A percentile compares a stretch with the other conserved stretches of the same genome.
Evolutionary conservation across 768 basidiomycete genomes (phyloP).

Genomic region (Lactarius sp.): DNA sequence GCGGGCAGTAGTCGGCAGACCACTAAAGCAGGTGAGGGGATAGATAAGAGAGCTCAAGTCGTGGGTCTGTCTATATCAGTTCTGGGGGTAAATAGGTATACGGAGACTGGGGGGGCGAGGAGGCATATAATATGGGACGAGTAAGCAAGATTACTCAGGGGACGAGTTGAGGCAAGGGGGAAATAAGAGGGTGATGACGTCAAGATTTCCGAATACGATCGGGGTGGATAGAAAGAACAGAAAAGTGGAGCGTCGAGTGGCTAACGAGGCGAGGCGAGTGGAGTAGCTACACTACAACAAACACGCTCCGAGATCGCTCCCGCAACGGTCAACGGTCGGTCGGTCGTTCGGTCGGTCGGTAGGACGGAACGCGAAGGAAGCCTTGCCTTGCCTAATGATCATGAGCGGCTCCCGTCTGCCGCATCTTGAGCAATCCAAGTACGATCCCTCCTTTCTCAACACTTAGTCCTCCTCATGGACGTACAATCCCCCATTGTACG

Average conservation of each 20-base stretch:
- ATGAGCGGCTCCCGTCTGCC: conserved; percentile 20
- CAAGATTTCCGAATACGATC: conserved; percentile 20
- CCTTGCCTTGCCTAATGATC: conserved; percentile 2
- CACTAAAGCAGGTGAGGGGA: too few species aligned
- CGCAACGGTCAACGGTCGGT: conserved; percentile 9
- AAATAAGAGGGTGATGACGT: conserved; percentile 23
- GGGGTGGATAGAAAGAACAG: conserved; percentile 9
- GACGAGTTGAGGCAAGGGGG: neutral
- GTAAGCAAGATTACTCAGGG: neutral
- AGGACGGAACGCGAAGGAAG: neutral
- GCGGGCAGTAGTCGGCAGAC: neutral
- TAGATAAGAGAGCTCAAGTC: neutral
- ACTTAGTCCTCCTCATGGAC: conserved; percentile 18
- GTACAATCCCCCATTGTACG: conserved; percentile 17
- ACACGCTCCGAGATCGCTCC: conserved; percentile 8
- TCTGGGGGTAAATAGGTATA: too few species aligned
- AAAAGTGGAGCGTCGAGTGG: conserved; percentile 16
- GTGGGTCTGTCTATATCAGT: neutral
- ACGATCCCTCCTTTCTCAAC: conserved; percentile 10
- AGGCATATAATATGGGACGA: neutral
- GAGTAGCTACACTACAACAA: conserved; percentile 16
- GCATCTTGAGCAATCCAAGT: conserved; percentile 4
- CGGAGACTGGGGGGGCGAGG: neutral
- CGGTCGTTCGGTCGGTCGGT: conserved; percentile 12
- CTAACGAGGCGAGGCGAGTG: conserved; percentile 10